Base-by-base conservation (phyloP, 2,329 filamentous ascomycete species). In the Aspergillus brasiliensis region DNA sequence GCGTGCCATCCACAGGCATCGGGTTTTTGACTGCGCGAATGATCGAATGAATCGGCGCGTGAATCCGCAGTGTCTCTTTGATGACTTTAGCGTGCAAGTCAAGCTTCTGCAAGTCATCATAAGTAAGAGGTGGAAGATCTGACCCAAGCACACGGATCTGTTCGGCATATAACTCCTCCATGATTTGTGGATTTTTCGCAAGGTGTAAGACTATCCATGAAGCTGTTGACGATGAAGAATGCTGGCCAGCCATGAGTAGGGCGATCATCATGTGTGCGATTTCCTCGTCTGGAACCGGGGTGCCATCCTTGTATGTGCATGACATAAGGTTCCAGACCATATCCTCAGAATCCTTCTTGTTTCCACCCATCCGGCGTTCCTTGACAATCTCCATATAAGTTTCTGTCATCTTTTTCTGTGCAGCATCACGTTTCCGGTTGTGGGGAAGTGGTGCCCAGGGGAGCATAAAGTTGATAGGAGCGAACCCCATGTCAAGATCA, bases 261-360 rank as follows among this genome's bases (percentile, higher is more conserved):
- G 91, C 91, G 76, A 96, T 96, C 91, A 96, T 94, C 86, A 96
- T 94, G 78, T 95, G 90, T 21, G 92, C 91, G 60, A 96, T 85
- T 76, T 96, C 91, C 70, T 89, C 84, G 72, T 96, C 92, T 15
- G 92, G 89, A n/a, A 96, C 83, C 5, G 82, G 82, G 40, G 81
- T 87, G 67, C 91, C 92, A 68, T 94, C 86, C 81, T 96, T 96
- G 84, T 96, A 96, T 23, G 81, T 84, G 69, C 88, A 91, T 68
- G 86, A 87, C 91, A 96, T 95, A 65, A 96, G 80, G 71, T 95
- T 92, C 86, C 90, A 92, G 77, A 96, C 92, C 84, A 96, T 96
- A 77, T 96, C 92, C 60, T 85, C 79, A 52, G 84, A 82, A 58
- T 87, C 80, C 68, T 81, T 79, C 70, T 81, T 75, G 23, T 71